phyloP scores from a whole-genome alignment of 73 alveolate genomes.

The Uronychia binucleata region DNA sequence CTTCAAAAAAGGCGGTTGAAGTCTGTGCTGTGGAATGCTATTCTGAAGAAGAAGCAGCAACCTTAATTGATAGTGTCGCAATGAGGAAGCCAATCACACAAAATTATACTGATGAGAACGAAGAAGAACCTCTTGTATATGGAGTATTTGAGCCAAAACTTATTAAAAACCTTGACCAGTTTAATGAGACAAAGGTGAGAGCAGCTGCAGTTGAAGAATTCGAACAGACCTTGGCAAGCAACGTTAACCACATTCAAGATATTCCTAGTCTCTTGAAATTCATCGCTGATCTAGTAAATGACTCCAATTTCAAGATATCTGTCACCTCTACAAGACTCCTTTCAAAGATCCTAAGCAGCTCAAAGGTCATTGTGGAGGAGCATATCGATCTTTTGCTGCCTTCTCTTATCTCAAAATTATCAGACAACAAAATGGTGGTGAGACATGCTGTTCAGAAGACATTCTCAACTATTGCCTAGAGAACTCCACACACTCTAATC shows the following conservation, averaged over 20 bases:
- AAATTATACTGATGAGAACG: neutral
- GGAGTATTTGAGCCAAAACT: neutral
- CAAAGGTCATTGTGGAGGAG: neutral
- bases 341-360: neutral
- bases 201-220: neutral
- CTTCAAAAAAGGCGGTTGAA: neutral
- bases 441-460: slow-evolving; percentile 55
- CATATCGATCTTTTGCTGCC: neutral
- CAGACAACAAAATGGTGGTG: slow-evolving; percentile 60
- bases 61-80: no score
- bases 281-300: neutral
- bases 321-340: slow-evolving; percentile 5
- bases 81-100: neutral
- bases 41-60: neutral
- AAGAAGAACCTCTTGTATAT: neutral
- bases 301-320: slow-evolving; percentile 19
- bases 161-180: neutral
- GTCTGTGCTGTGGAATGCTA: no score
- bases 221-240: neutral
- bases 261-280: neutral
- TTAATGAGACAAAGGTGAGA: neutral
- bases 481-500: neutral
- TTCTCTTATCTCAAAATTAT: slow-evolving; percentile 16
- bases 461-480: neutral
- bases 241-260: neutral